Conservation (phyloP, 257 asterid species). For the Rehmannia glutinosa region DNA sequence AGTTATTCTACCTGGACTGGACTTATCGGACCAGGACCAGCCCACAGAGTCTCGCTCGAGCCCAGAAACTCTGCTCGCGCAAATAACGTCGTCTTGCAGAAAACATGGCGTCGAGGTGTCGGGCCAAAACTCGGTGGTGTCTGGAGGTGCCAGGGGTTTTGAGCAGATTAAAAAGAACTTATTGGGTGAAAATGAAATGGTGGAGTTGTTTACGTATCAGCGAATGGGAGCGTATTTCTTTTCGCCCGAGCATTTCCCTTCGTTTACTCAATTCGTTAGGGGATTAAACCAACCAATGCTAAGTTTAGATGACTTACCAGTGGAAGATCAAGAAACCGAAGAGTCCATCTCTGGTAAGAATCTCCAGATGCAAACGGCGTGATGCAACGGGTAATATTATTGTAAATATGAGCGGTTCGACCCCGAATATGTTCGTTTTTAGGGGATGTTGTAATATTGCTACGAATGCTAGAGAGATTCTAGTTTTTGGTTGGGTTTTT, state of each 20-base stretch:
- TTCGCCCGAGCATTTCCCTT: slow-evolving; percentile 70
- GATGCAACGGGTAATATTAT: background rate
- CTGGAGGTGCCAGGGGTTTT: slow-evolving; percentile 36
- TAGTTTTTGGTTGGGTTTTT: no score
- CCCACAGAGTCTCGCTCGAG: slow-evolving; percentile 39
- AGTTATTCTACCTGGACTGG: slow-evolving; percentile 63
- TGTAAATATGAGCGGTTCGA: slow-evolving; percentile 22
- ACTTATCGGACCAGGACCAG: slow-evolving; percentile 45
- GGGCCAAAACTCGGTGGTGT: slow-evolving; percentile 48
- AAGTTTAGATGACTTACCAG: slow-evolving; percentile 43
- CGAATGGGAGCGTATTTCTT: slow-evolving; percentile 95
- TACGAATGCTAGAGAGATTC: slow-evolving; percentile 8
- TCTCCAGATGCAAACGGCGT: slow-evolving; percentile 59
- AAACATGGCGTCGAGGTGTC: slow-evolving; percentile 34
- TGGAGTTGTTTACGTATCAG: slow-evolving; percentile 58
- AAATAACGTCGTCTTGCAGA: slow-evolving; percentile 44
- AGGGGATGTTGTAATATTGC: background rate
- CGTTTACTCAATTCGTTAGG: slow-evolving; percentile 49
- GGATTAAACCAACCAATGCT: slow-evolving; percentile 33
- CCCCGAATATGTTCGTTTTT: background rate
- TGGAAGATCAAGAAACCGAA: slow-evolving; percentile 19
- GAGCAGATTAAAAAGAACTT: slow-evolving; percentile 50
- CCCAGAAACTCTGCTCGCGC: slow-evolving; percentile 52
- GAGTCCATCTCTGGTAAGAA: slow-evolving; percentile 24
- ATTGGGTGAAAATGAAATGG: slow-evolving; percentile 34